phyloP scores from a whole-genome alignment of 2,329 filamentous ascomycete genomes.

The Helicocarpus griseus region DNA sequence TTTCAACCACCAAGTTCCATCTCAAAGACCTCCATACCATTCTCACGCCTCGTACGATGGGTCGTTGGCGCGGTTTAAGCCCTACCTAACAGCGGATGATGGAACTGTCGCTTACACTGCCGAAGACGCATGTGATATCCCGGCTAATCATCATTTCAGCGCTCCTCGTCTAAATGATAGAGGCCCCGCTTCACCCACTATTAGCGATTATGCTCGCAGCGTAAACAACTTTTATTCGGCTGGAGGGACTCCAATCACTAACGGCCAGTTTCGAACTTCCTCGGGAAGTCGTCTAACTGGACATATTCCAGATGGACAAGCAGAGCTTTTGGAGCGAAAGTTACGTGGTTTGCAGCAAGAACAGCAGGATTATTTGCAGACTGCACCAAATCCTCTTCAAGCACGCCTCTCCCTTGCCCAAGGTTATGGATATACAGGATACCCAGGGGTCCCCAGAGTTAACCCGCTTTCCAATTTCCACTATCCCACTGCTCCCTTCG shows the following conservation, averaged over 20 bases:
- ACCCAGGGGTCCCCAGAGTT: slow-evolving; percentile 20
- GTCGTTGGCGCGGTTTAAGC: slow-evolving; percentile 37
- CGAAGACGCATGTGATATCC: slow-evolving; percentile 23
- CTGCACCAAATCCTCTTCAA: slow-evolving; percentile 19
- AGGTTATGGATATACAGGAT: slow-evolving; percentile 23
- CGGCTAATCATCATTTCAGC: slow-evolving; percentile 27
- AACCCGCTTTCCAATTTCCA: slow-evolving; percentile 28
- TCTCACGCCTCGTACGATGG: slow-evolving; percentile 36
- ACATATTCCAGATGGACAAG: slow-evolving; percentile 32
- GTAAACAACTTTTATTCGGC: slow-evolving; percentile 39
- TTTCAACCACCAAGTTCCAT: slow-evolving; percentile 23
- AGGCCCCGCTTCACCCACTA: slow-evolving; percentile 36
- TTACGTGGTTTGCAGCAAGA: slow-evolving; percentile 39
- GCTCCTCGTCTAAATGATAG: slow-evolving; percentile 34
- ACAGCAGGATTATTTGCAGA: slow-evolving; percentile 25
- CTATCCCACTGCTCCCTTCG: slow-evolving; percentile 26
- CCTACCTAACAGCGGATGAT: slow-evolving; percentile 22
- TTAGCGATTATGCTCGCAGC: slow-evolving; percentile 37
- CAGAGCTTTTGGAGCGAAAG: slow-evolving; percentile 40
- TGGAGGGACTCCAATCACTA: slow-evolving; percentile 31
- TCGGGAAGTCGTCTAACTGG: slow-evolving; percentile 32
- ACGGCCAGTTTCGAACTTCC: slow-evolving; percentile 33
- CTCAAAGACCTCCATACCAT: slow-evolving; percentile 22
- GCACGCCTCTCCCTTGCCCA: slow-evolving; percentile 19
- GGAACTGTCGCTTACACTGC: slow-evolving; percentile 9